Conservation (phyloP, 148 eudicot species). For the Nepenthes gracilis region DNA sequence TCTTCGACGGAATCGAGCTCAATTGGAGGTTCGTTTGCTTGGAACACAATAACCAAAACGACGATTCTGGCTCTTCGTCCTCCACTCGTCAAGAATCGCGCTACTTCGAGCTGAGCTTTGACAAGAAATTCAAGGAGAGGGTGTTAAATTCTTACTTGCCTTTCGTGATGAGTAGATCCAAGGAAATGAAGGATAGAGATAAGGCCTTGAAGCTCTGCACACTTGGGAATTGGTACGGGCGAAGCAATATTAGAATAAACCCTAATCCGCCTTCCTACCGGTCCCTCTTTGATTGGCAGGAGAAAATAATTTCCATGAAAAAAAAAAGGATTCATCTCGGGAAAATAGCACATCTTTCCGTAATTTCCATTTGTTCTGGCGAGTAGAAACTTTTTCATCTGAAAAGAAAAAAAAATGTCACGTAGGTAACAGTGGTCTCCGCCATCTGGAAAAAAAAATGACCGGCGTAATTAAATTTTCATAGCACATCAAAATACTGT, state of each 20-base stretch:
- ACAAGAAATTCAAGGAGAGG: constrained; percentile 9
- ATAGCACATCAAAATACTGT: background rate
- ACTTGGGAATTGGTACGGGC: background rate
- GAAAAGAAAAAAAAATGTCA: too few relatives aligned
- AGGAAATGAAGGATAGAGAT: constrained; percentile 8
- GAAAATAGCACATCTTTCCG: too few relatives aligned
- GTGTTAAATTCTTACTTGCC: constrained; percentile 19
- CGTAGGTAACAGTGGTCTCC: too few relatives aligned
- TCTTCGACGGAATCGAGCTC: constrained; percentile 7
- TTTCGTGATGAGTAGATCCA: constrained; percentile 7
- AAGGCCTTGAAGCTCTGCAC: constrained; percentile 14
- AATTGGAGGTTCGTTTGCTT: background rate
- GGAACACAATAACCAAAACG: background rate
- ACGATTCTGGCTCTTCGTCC: background rate
- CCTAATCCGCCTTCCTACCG: too few relatives aligned
- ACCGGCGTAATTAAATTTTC: background rate
- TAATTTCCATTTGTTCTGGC: too few relatives aligned
- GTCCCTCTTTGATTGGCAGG: too few relatives aligned
- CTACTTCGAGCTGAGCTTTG: background rate
- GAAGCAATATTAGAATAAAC: too few relatives aligned
- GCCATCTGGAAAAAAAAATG: too few relatives aligned
- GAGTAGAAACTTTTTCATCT: too few relatives aligned
- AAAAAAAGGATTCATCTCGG: too few relatives aligned
- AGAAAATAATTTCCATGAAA: too few relatives aligned
- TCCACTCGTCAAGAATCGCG: constrained; percentile 1